Base-by-base conservation (phyloP, 208 protist genomes). In the Trichomonas gallinae region DNA sequence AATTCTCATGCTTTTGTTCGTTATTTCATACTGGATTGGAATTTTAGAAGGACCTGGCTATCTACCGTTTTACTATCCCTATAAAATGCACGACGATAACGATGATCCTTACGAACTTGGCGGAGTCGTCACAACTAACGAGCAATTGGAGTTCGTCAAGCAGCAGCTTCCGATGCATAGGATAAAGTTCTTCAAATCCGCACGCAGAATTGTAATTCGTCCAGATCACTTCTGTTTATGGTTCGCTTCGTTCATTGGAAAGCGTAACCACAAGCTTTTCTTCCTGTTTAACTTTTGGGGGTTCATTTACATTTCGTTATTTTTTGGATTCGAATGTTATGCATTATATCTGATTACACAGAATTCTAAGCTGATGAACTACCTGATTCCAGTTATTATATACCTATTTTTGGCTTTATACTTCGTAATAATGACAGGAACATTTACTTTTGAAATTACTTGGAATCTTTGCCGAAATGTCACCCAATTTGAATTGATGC, bases 201-300 rank as follows among this genome's bases (percentile, higher is more conserved):
- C 87, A 38, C 0, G 44, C 0, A 42, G 87, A 38, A 38, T 93
- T 51, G 87, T 93, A 0, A 93, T 93, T 58, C 87, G 87, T 13
- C 87, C 87, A 34, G 87, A 93, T 36, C 87, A 93, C 31, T 93
- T 58, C 38, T 93, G 87, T 93, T 42, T 34, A 9, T 93, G 87
- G 87, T 51, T 17, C 38, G 40, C 87, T 34, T 38, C n/a, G 15
- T 93, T 93, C 26, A 93, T 93, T 38, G 87, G 87, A 17, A 23
- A 38, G 8, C 40, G 44, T 2, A 93, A 93, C 44, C 36, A 51
- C 46, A 93, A 93, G 44, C 8, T 93, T 21, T 93, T 93, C 45
- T 93, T 93, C 44, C 15, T 93, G 13, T 93, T 93, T 51, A 93
- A 93, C 45, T 93, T 93, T 8, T 93, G 87, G 87, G 87, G 87